Evolutionary conservation across 768 basidiomycete genomes (phyloP), one percentile per base, ranked within the genome.

Genomic region (Peribolospora kevripleyi): DNA sequence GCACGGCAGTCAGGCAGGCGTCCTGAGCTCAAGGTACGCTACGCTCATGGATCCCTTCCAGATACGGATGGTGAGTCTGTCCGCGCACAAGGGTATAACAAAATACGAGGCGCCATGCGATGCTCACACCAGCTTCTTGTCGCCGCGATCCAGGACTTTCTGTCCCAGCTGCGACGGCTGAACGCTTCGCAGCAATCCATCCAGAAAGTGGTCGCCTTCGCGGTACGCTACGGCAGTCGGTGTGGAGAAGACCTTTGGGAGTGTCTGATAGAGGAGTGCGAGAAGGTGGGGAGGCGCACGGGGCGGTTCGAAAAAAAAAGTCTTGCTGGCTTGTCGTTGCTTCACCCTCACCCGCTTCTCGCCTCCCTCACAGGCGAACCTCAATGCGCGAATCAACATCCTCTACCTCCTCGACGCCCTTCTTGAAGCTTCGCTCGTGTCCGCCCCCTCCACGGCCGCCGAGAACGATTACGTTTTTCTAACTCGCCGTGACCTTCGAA

Each of bases 211-310:
- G 69, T 70, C 37, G 53, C 62, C 2, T 71, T 66, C 56, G 68
- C 68, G 6, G 58, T 70, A 45, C 68, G 67, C 45, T 66, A 72
- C 58, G 66, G 66, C 0, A 41, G 61, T 2, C 59, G 62, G 42
- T 68, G 66, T 46, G 67, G 66, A 3, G 69, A 70, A 52, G 71
- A 72, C 59, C 61, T 72, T 3, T 72, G 71, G 71, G 70, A 70
- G 53, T 70, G 69, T 56, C 61, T 70, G 46, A 55, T 68, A 42
- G 70, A 71, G 55, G 68, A 72, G 58, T 65, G 66, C 53, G 63
- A 62, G 25, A 64, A 67, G 60, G 68, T 66, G 40, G 38, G 62
- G 46, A 5, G 14, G 14, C 14, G 36, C 25, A 25, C 25, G 25
- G 25, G 25, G 25, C 10, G 43, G 25, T 6, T 43, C 7, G n/a